Evolutionary conservation across 495 filamentous ascomycete species (phyloP), one percentile per base, ranked within the genome.

Genomic region (Wilcoxina mikolae): DNA sequence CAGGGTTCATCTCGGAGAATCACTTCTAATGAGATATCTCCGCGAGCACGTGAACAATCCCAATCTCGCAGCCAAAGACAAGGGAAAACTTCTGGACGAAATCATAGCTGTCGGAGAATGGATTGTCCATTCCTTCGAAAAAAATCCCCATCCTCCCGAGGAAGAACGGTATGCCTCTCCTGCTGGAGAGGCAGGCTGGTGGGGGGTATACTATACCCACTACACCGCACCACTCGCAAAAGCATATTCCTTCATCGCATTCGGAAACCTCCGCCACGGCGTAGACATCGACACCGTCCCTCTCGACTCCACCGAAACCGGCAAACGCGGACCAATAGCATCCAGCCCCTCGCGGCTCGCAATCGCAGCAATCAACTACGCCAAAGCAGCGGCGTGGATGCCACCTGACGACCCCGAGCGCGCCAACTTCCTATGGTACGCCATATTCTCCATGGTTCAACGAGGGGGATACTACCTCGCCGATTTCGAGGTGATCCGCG

Each of bases 161-260:
- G 43, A 57, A 5, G 58, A 62, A 17, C 42, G 52, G 31, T 53
- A 49, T 23, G 45, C 49, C 12, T 44, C 48, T 1, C 58, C 54
- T 38, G 59, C 59, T 27, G 60, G 58, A 2, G 62, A 60, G 38
- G 54, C 64, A 18, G 53, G 54, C 17, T 65, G 61, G 60, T 65
- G 62, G 62, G 58, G 54, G 15, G 53, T 58, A 11, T 65, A 64
- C 55, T 65, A 65, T 17, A 52, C 60, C 0, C 62, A 65, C n/a
- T 65, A 65, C 15, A 51, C 58, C 0, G 48, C 61, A 1, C 62
- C 62, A 2, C 27, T 64, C 5, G 41, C 54, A 28, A 54, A 56
- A 20, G 62, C 57, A 0, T 54, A 65, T 31, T 39, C 35, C n/a
- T 59, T 65, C 29, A 54, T 60, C 17, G 60, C 59, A 2, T 64